Conservation (phyloP, 176 grass and related monocot species). For the Avena insularis region DNA sequence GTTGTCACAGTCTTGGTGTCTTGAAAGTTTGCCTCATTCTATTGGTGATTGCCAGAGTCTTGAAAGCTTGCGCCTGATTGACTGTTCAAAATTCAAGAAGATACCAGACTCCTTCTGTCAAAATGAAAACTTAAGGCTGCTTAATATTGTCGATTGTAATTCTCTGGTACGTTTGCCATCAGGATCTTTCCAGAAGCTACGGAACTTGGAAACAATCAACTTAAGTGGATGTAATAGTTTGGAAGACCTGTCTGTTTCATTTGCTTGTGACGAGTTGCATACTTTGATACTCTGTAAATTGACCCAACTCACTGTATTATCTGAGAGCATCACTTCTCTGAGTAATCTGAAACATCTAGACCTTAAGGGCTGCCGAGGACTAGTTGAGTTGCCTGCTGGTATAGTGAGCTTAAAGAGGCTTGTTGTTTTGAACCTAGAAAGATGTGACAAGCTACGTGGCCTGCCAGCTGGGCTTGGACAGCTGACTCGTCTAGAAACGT, state of each 20-base stretch:
- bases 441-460: neutral
- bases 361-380: neutral
- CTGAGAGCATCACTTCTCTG: neutral
- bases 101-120: too few relatives aligned
- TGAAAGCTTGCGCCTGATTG: too few relatives aligned
- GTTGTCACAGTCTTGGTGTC: too few relatives aligned
- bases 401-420: neutral
- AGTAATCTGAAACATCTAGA: neutral
- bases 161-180: neutral
- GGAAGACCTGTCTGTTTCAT: neutral
- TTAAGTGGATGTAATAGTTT: accelerated
- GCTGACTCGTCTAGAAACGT: neutral
- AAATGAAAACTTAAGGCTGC: neutral
- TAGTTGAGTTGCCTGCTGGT: conserved; percentile 5
- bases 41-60: too few relatives aligned
- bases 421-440: neutral
- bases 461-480: neutral
- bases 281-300: neutral
- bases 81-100: too few relatives aligned
- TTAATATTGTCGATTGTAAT: neutral
- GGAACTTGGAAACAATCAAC: neutral
- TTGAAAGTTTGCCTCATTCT: too few relatives aligned
- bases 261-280: neutral
- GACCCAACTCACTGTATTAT: neutral
- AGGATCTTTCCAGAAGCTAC: neutral